phyloP scores from a whole-genome alignment of 2,329 filamentous ascomycete genomes.

The Akanthomyces muscarius region DNA sequence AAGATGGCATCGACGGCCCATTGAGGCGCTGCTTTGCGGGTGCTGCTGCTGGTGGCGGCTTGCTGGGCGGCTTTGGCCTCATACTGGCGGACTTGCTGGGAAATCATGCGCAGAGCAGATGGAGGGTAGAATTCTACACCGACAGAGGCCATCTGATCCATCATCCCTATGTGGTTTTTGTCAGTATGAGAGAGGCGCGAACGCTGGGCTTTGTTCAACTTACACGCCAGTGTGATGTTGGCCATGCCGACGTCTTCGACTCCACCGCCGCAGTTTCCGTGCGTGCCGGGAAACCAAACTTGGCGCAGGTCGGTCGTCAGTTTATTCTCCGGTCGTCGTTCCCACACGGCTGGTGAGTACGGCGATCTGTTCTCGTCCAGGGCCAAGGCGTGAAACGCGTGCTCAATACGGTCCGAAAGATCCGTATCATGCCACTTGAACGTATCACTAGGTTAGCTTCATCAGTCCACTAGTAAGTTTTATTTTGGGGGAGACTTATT shows the following conservation, averaged over 20 bases:
- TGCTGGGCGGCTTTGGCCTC: conserved; percentile 22
- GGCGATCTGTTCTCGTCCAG: conserved; percentile 53
- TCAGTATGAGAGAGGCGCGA: neutral
- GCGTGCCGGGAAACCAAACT: conserved; percentile 67
- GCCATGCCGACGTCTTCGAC: conserved; percentile 50
- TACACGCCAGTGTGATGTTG: conserved; percentile 38
- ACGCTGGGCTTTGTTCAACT: conserved; percentile 18
- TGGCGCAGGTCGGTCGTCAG: conserved; percentile 44
- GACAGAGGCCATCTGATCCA: conserved; percentile 50
- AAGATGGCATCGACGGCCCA: conserved; percentile 50
- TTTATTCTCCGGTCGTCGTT: conserved; percentile 37
- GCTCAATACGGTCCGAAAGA: conserved; percentile 48
- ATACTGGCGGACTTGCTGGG: conserved; percentile 33
- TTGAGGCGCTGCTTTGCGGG: conserved; percentile 2
- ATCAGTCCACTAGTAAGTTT: neutral
- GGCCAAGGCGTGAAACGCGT: conserved; percentile 57
- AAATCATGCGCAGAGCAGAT: conserved; percentile 39
- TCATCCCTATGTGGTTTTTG: conserved; percentile 42
- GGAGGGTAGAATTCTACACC: conserved; percentile 46
- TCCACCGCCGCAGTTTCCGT: conserved; percentile 68
- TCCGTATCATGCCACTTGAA: conserved; percentile 52
- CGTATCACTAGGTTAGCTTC: conserved; percentile 34
- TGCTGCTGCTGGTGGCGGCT: conserved; percentile 6
- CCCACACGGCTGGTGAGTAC: conserved; percentile 55
- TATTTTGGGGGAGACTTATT: conserved; percentile 37